These are phyloP conservation scores for Aspergillus puulaauensis DNA, from an alignment of 2,329 filamentous ascomycete genomes.

Conservation along the genomic window DNA sequence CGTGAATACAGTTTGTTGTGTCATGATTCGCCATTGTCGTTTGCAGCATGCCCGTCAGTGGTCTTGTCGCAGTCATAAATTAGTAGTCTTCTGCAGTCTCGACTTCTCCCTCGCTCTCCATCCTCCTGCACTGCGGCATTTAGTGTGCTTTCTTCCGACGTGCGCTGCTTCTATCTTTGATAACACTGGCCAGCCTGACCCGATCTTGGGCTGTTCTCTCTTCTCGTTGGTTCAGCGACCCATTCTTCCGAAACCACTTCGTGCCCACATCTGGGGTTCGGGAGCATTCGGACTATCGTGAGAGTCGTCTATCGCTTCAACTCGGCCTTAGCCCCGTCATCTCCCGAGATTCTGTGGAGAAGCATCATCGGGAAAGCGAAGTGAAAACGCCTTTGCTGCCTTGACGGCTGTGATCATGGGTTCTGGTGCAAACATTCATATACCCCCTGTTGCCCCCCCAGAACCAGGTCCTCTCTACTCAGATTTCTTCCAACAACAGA, in stretches of 20 bases:
- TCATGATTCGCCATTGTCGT: conserved; percentile 7
- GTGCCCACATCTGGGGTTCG: conserved; percentile 31
- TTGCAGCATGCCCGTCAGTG: conserved; percentile 9
- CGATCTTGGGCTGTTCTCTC: conserved; percentile 14
- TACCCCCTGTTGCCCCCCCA: conserved; percentile 42
- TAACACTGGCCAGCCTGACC: conserved; percentile 7
- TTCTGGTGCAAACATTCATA: conserved; percentile 43
- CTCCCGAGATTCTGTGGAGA: conserved; percentile 43
- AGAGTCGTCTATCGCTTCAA: conserved; percentile 26
- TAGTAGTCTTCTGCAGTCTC: not conserved
- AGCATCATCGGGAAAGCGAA: conserved; percentile 24
- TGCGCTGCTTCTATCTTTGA: conserved; percentile 10
- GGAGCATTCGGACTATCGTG: conserved; percentile 31
- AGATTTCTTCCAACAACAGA: conserved; percentile 59
- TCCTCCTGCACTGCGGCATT: conserved; percentile 19
- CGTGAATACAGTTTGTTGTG: conserved; percentile 3
- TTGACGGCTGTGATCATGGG: conserved; percentile 26
- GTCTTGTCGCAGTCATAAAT: conserved; percentile 7
- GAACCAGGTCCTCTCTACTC: conserved; percentile 50
- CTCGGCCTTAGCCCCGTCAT: conserved; percentile 34
- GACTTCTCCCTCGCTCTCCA: not conserved
- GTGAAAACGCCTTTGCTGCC: conserved; percentile 10
- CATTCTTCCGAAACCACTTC: conserved; percentile 25
- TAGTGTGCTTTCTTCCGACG: conserved; percentile 8
- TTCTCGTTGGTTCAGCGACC: conserved; percentile 22